Conservation (phyloP, 805 yeast species). For the Kodamaea restingae region DNA sequence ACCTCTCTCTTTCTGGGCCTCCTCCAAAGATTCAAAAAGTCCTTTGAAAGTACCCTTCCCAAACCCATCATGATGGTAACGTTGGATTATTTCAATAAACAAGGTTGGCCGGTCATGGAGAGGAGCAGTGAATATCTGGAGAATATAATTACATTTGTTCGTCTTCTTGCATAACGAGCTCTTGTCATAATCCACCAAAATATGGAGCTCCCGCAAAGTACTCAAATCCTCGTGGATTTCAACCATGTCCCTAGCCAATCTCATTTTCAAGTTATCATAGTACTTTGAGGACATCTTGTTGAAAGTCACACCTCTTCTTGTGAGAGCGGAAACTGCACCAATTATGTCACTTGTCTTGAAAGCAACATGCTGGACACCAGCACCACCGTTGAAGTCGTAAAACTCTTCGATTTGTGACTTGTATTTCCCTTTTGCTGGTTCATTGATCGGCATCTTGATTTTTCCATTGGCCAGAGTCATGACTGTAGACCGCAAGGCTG, state of each 20-base stretch:
- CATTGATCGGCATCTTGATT: constrained; percentile 80
- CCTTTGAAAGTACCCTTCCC: constrained; percentile 89
- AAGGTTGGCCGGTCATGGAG: constrained; percentile 75
- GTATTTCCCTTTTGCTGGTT: constrained; percentile 67
- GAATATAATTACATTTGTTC: constrained; percentile 54
- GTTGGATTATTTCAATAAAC: constrained; percentile 76
- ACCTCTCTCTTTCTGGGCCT: constrained; percentile 70
- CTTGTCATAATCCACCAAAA: constrained; percentile 75
- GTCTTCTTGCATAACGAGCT: constrained; percentile 22
- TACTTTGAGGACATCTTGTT: constrained; percentile 56
- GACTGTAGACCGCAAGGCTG: constrained; percentile 70
- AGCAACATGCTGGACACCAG: constrained; percentile 85
- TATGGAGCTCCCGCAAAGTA: constrained; percentile 46
- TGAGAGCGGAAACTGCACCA: constrained; percentile 49
- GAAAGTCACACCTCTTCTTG: constrained; percentile 64
- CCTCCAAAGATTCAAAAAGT: constrained; percentile 73
- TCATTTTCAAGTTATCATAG: constrained; percentile 46
- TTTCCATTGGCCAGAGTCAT: constrained; percentile 65
- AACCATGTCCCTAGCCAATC: constrained; percentile 44
- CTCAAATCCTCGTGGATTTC: constrained; percentile 50
- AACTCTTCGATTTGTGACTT: constrained; percentile 82
- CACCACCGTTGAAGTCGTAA: constrained; percentile 67
- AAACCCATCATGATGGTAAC: constrained; percentile 77
- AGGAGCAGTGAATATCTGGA: constrained; percentile 79
- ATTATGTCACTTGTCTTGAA: constrained; percentile 60